Evolutionary conservation across 2,329 filamentous ascomycete species (phyloP), one percentile per base, ranked within the genome.

Genomic region (Cladosporium oxysporum): DNA sequence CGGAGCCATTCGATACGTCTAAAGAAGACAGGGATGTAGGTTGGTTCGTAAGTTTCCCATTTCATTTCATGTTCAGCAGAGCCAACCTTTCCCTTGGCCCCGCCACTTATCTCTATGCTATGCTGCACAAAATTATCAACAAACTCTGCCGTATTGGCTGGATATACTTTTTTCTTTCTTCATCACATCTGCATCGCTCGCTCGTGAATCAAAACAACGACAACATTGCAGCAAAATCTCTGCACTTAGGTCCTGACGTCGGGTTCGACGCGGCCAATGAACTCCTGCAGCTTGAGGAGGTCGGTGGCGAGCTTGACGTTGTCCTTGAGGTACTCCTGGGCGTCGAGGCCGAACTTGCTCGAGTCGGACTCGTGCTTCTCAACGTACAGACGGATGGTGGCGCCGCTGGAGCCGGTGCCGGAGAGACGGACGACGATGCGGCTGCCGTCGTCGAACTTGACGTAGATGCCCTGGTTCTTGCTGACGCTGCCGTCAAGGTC

Each of bases 401-500:
- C 95, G 65, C 95, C 95, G 59, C 92, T 96, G 73, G 91, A 96
- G 71, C 95, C 95, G 23, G 95, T 99, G 60, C 95, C 95, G 1
- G 94, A 98, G 67, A 99, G 85, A 74, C 95, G 91, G 66, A 98
- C 93, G 62, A 99, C 93, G 68, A 98, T 94, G 72, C 95, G 91
- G 82, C 92, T 97, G 69, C 94, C 94, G 66, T 96, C 93, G 64
- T 93, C 92, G 81, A 98, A 98, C 80, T 91, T 91, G 78, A 93
- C 91, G 77, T 91, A 99, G 72, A 99, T 88, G 71, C 95, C 95
- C 83, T 99, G 95, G 84, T 97, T 96, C 78, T 93, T 92, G 76
- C 92, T 91, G 64, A 98, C 92, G 71, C 92, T 97, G 68, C 94
- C 95, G 76, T 99, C 95, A n/a, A 99, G 89, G 77, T 99, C 95